phyloP scores from a whole-genome alignment of 257 asterid genomes.

The Solanum stenotomum region DNA sequence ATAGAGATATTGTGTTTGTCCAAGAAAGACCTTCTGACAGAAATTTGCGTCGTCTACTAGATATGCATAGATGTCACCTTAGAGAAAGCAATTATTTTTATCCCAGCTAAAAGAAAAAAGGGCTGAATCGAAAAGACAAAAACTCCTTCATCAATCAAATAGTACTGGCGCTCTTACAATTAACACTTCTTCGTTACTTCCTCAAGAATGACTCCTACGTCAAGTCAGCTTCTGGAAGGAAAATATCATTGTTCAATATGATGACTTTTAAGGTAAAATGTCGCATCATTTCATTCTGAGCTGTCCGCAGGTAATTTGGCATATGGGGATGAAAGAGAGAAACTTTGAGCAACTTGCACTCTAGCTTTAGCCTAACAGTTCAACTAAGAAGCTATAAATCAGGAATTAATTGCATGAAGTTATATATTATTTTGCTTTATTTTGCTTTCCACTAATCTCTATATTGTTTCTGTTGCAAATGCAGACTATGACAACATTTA shows the following conservation, averaged over 20 bases:
- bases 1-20: too few species aligned
- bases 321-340: not conserved
- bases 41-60: too few species aligned
- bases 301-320: not conserved
- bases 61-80: too few species aligned
- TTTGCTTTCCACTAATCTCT: not conserved
- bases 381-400: not conserved
- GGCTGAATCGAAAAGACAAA: too few species aligned
- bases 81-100: too few species aligned
- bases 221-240: too few species aligned
- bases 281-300: not conserved
- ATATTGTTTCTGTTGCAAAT: not conserved
- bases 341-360: not conserved
- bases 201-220: too few species aligned
- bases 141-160: too few species aligned
- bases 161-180: too few species aligned
- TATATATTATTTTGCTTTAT: not conserved
- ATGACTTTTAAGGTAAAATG: constrained; percentile 46
- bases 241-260: constrained; percentile 15
- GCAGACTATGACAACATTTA: constrained; percentile 58
- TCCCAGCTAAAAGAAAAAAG: too few species aligned
- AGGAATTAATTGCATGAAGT: not conserved
- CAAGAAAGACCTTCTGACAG: too few species aligned
- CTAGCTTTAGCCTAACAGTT: not conserved
- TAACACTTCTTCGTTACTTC: too few species aligned